Conservation (phyloP, 805 yeast genomes). For the Blastobotrys americana region DNA sequence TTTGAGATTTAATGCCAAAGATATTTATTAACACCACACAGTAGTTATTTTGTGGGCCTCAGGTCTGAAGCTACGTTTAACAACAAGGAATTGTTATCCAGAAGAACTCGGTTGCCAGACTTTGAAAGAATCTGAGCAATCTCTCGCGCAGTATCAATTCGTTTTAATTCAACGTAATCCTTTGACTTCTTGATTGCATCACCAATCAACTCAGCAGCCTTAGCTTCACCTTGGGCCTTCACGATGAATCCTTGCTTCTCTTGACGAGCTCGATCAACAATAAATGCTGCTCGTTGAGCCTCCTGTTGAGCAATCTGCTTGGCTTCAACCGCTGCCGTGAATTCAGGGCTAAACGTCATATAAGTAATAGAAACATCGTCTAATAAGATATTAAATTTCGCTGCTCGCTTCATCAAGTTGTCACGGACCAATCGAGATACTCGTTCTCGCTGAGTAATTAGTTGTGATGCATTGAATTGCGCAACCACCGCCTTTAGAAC, state of each 20-base stretch:
- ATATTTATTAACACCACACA: neutral
- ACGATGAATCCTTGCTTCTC: conserved; percentile 97
- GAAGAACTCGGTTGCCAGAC: conserved; percentile 85
- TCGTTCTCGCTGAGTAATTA: conserved; percentile 97
- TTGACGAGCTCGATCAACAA: conserved; percentile 94
- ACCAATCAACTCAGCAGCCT: conserved; percentile 96
- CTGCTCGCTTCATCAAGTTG: conserved; percentile 82
- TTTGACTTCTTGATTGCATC: conserved; percentile 95
- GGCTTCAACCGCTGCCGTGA: conserved; percentile 95
- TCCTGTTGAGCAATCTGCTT: conserved; percentile 99
- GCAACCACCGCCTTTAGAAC: conserved; percentile 95
- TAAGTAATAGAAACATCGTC: conserved; percentile 95
- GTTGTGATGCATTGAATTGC: conserved; percentile 95
- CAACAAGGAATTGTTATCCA: conserved; percentile 87
- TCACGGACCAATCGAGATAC: conserved; percentile 90
- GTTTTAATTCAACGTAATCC: conserved; percentile 93
- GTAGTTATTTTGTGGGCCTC: conserved; percentile 33
- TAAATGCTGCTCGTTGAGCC: conserved; percentile 95
- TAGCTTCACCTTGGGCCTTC: conserved; percentile 97
- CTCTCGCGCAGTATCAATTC: conserved; percentile 95
- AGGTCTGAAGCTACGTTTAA: conserved; percentile 81
- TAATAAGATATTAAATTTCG: conserved; percentile 74
- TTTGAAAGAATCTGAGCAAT: conserved; percentile 77
- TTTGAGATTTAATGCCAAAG: too few species aligned
- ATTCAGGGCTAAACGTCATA: conserved; percentile 97